Conservation (phyloP, 23 red algal species). For the Cyanidiococcus yangmingshanensis region DNA sequence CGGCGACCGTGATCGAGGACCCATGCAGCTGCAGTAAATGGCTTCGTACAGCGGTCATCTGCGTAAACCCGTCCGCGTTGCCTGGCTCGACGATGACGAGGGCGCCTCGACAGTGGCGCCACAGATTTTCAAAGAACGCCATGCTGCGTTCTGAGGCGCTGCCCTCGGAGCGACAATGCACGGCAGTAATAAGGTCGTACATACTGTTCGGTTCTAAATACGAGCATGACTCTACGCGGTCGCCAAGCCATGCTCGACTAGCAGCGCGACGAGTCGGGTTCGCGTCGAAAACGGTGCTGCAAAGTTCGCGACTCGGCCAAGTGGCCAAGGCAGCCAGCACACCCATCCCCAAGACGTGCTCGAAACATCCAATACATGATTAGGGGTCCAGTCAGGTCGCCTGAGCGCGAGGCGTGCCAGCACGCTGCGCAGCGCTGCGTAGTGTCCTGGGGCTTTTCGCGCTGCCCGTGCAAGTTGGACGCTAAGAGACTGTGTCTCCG, state of each 20-base stretch:
- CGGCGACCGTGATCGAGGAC: background rate
- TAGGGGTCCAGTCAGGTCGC: background rate
- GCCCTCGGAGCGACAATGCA: background rate
- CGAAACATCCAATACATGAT: background rate
- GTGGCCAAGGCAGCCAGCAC: background rate
- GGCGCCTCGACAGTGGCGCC: background rate
- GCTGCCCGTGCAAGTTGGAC: background rate
- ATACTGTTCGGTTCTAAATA: background rate
- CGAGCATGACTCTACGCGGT: background rate
- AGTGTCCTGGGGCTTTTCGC: background rate
- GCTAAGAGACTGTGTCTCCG: background rate
- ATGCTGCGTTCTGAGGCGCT: background rate
- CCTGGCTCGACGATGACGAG: conserved; percentile 13
- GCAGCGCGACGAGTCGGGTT: background rate
- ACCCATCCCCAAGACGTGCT: background rate
- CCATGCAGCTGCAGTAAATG: background rate
- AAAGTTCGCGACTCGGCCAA: background rate
- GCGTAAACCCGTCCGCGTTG: background rate
- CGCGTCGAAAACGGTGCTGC: background rate
- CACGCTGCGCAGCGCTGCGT: background rate
- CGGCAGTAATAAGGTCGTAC: background rate
- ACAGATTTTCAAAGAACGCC: background rate
- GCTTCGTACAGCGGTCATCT: background rate
- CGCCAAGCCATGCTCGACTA: background rate
- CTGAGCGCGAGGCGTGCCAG: background rate